These are phyloP conservation scores for Alternaria brassicae DNA, from an alignment of 2,329 filamentous ascomycete genomes.

Conservation along the genomic window DNA sequence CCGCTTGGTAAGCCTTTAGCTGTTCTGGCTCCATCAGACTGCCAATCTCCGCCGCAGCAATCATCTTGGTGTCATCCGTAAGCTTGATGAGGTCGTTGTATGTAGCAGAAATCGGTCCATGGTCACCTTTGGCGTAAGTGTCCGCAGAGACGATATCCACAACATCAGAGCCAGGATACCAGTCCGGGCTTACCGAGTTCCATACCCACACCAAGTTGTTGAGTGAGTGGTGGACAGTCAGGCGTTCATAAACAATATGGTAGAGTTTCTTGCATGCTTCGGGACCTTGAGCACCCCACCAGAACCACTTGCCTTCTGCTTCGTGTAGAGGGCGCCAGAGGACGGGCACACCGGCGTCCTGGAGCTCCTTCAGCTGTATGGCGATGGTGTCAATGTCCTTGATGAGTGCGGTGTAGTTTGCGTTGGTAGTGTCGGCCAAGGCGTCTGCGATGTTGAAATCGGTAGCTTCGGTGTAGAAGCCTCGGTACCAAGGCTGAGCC, in stretches of 20 bases:
- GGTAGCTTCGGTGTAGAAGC: constrained; percentile 60
- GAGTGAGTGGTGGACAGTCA: constrained; percentile 55
- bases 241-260: constrained; percentile 54
- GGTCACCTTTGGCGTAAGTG: constrained; percentile 54
- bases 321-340: constrained; percentile 60
- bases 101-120: constrained; percentile 55
- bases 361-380: constrained; percentile 55
- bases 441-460: constrained; percentile 57
- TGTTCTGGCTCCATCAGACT: constrained; percentile 54
- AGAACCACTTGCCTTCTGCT: constrained; percentile 61
- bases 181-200: constrained; percentile 56
- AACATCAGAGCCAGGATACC: constrained; percentile 58
- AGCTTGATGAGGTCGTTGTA: constrained; percentile 56
- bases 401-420: constrained; percentile 58
- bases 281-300: constrained; percentile 60
- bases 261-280: constrained; percentile 57
- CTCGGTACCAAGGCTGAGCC: constrained; percentile 57
- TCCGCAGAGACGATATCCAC: constrained; percentile 59
- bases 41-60: constrained; percentile 58
- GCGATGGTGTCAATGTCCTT: constrained; percentile 60
- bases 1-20: constrained; percentile 55
- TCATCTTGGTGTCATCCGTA: constrained; percentile 57
- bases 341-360: constrained; percentile 55
- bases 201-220: constrained; percentile 61
- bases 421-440: constrained; percentile 52